These are phyloP conservation scores for Exserohilum rostratum DNA, from an alignment of 2,329 filamentous ascomycete species.

Conservation along the genomic window DNA sequence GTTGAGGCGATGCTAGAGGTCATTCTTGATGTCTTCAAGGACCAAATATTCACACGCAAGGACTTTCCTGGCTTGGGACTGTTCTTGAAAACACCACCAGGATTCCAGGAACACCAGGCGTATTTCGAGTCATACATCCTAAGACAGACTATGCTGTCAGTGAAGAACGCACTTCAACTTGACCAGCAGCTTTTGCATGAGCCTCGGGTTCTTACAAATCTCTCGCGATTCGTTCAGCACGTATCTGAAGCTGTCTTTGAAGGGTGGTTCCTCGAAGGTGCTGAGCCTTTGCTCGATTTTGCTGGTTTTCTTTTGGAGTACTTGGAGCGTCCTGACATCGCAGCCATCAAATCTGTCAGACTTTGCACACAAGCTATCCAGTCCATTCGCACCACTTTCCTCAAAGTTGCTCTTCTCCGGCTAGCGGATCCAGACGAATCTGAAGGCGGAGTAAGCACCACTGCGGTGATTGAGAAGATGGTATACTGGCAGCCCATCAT, in stretches of 20 bases:
- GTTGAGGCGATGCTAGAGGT: conserved; percentile 80
- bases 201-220: conserved; percentile 82
- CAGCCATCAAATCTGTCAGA: conserved; percentile 82
- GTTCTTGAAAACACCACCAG: conserved; percentile 86
- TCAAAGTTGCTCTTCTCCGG: conserved; percentile 78
- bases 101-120: conserved; percentile 91
- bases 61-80: conserved; percentile 89
- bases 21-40: conserved; percentile 78
- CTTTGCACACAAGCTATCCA: conserved; percentile 84
- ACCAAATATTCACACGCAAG: conserved; percentile 83
- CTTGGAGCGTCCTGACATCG: conserved; percentile 82
- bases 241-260: conserved; percentile 91
- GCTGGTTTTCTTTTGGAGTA: conserved; percentile 85
- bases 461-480: conserved; percentile 80
- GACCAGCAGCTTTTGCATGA: conserved; percentile 77
- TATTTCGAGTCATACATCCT: conserved; percentile 94
- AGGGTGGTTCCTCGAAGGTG: conserved; percentile 93
- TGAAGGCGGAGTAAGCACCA: conserved; percentile 66
- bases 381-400: conserved; percentile 76
- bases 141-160: conserved; percentile 72
- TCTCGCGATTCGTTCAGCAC: conserved; percentile 79
- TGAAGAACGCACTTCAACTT: conserved; percentile 72
- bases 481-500: conserved; percentile 96
- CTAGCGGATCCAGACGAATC: conserved; percentile 81
- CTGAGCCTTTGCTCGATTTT: conserved; percentile 83